phyloP scores from a whole-genome alignment of 2,329 filamentous ascomycete genomes.

The Neofusicoccum umdonicola region DNA sequence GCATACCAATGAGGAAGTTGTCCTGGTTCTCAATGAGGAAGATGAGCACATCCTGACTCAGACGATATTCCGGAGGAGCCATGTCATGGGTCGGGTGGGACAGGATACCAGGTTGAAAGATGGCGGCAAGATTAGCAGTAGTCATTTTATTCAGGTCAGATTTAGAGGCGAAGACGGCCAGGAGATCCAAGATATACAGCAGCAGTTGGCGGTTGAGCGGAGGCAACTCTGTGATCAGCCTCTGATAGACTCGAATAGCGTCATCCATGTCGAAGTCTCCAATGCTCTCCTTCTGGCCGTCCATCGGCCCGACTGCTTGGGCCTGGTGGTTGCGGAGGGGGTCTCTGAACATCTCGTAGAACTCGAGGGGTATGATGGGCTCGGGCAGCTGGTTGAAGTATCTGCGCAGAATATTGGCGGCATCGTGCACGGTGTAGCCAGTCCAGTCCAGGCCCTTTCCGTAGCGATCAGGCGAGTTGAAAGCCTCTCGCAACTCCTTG shows the following conservation, averaged over 20 bases:
- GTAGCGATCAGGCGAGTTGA: slow-evolving; percentile 92
- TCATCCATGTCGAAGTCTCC: slow-evolving; percentile 71
- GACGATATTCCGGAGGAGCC: slow-evolving; percentile 87
- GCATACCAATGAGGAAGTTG: slow-evolving; percentile 97
- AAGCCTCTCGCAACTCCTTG: slow-evolving; percentile 88
- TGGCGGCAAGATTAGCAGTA: slow-evolving; percentile 88
- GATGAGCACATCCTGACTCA: slow-evolving; percentile 95
- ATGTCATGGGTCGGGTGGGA: slow-evolving; percentile 94
- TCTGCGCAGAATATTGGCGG: slow-evolving; percentile 89
- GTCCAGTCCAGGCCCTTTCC: slow-evolving; percentile 97
- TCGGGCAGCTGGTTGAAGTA: slow-evolving; percentile 97
- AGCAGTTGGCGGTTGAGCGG: slow-evolving; percentile 90
- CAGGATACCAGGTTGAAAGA: slow-evolving; percentile 95
- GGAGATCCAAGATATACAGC: slow-evolving; percentile 90
- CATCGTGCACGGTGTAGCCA: slow-evolving; percentile 97
- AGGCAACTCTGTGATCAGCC: slow-evolving; percentile 86
- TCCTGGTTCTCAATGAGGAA: slow-evolving; percentile 99
- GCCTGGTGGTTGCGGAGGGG: slow-evolving; percentile 70
- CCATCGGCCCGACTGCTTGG: slow-evolving; percentile 68
- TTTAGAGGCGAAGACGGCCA: slow-evolving; percentile 96
- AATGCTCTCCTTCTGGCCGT: slow-evolving; percentile 62
- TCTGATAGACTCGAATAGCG: slow-evolving; percentile 81
- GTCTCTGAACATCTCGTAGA: slow-evolving; percentile 87
- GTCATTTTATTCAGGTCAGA: slow-evolving; percentile 97
- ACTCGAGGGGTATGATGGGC: slow-evolving; percentile 89